Percentiles rank a stretch among this genome's conserved stretches.
These are phyloP conservation scores for Colletotrichum paranaense DNA, from an alignment of 2,329 filamentous ascomycete species.

Conservation along the genomic window DNA sequence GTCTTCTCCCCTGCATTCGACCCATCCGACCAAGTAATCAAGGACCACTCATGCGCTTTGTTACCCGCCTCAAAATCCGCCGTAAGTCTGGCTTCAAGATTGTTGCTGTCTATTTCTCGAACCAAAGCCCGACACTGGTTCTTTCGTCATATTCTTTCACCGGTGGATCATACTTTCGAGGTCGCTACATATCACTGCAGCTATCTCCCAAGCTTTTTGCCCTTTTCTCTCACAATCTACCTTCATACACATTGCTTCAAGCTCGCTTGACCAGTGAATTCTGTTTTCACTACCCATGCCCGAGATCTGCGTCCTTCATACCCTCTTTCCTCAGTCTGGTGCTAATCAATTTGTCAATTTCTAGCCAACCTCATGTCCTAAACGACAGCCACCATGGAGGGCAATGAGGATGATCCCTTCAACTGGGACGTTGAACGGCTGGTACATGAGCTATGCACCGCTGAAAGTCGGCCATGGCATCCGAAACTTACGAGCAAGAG, in stretches of 20 bases:
- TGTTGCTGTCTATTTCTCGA: not conserved
- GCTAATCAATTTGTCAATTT: not conserved
- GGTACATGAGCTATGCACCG: slow-evolving; percentile 71
- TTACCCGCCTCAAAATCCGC: not conserved
- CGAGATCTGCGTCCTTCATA: not conserved
- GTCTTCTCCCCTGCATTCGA: not conserved
- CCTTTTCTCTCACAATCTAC: not conserved
- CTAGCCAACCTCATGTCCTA: slow-evolving; percentile 8
- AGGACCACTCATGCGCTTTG: not conserved
- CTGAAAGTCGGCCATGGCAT: slow-evolving; percentile 58
- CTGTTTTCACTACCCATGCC: not conserved
- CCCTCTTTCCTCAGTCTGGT: not conserved
- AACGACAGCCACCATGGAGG: slow-evolving; percentile 41
- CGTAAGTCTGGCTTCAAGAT: not conserved
- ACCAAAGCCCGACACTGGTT: not conserved
- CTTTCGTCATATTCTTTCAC: not conserved
- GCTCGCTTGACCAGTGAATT: not conserved
- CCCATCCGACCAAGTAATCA: not conserved
- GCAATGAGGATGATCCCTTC: slow-evolving; percentile 72
- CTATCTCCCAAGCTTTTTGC: not conserved
- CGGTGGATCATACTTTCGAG: not conserved
- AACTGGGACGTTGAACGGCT: slow-evolving; percentile 78
- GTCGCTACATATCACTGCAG: not conserved
- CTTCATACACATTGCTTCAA: not conserved
- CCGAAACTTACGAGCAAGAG: slow-evolving; percentile 50